Evolutionary conservation across 768 basidiomycete species (phyloP).

Genomic region (Serpula lacrymans): DNA sequence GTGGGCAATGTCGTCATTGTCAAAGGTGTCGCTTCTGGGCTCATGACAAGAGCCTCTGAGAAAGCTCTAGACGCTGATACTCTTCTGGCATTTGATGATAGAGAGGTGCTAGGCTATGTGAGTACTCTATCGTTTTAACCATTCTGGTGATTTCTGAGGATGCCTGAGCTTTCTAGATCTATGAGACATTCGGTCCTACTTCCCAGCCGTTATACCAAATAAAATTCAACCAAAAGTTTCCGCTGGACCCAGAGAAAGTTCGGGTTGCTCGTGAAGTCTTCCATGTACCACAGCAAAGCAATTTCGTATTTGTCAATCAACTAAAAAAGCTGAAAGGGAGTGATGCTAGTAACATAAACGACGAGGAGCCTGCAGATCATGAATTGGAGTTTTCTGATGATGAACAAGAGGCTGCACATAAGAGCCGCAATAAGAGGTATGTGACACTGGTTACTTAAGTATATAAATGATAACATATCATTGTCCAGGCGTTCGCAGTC

Average conservation of each 20-base stretch:
- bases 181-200: constrained; percentile 95
- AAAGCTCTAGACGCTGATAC: constrained; percentile 85
- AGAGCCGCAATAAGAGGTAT: constrained; percentile 58
- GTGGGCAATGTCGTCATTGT: constrained; percentile 73
- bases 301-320: constrained; percentile 77
- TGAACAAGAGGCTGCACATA: constrained; percentile 80
- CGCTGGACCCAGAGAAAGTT: constrained; percentile 56
- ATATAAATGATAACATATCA: constrained; percentile 4
- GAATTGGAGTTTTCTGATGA: constrained; percentile 96
- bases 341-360: constrained; percentile 91
- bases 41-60: constrained; percentile 46
- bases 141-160: constrained; percentile 10
- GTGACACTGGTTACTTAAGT: constrained; percentile 15
- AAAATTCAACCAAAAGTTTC: constrained; percentile 66
- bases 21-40: constrained; percentile 50
- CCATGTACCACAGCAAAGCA: constrained; percentile 76
- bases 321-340: constrained; percentile 76
- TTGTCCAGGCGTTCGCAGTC: constrained; percentile 49
- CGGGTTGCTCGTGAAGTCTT: constrained; percentile 64
- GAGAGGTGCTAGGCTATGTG: constrained; percentile 88
- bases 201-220: constrained; percentile 87
- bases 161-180: constrained; percentile 50
- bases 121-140: constrained; percentile 26
- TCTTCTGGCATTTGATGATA: constrained; percentile 84
- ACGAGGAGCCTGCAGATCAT: constrained; percentile 89